phyloP scores from a whole-genome alignment of 805 yeast species.

The Monosporozyma solicola region DNA sequence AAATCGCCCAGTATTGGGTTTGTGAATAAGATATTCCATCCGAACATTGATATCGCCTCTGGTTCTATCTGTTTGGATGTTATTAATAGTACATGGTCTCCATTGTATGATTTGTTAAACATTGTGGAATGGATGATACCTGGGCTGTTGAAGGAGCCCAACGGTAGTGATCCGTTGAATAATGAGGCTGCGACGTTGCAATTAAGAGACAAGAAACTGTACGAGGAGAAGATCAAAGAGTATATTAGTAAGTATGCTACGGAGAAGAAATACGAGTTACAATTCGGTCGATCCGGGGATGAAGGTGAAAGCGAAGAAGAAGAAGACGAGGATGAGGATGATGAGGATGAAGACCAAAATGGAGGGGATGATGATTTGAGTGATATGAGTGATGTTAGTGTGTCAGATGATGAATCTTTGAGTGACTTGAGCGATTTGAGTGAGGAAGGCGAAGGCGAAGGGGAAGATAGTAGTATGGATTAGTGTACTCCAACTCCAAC shows the following conservation, averaged over 20 bases:
- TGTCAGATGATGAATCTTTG: constrained; percentile 14
- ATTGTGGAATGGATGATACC: constrained; percentile 91
- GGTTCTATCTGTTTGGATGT: constrained; percentile 96
- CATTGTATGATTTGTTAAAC: constrained; percentile 87
- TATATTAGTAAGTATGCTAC: constrained; percentile 68
- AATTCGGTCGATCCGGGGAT: constrained; percentile 36
- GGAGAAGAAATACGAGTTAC: constrained; percentile 30
- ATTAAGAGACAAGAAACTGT: constrained; percentile 55
- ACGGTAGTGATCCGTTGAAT: constrained; percentile 89
- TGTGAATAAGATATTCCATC: constrained; percentile 84
- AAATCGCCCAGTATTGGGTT: constrained; percentile 95
- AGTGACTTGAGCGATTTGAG: constrained; percentile 5
- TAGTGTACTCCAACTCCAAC: not conserved
- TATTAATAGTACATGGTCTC: constrained; percentile 96
- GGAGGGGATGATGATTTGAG: constrained; percentile 16
- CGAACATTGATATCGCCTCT: constrained; percentile 82
- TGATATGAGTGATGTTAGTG: constrained; percentile 4
- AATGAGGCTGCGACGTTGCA: constrained; percentile 80
- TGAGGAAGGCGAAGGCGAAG: constrained; percentile 17
- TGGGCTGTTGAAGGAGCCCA: constrained; percentile 83
- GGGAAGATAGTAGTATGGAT: constrained; percentile 1
- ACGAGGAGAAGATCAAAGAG: constrained; percentile 59
- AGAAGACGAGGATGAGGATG: constrained; percentile 25
- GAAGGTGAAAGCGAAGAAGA: constrained; percentile 18
- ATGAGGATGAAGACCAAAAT: constrained; percentile 20